phyloP scores from a whole-genome alignment of 371 early-diverging fungal genomes.

The Mortierella sp. region DNA sequence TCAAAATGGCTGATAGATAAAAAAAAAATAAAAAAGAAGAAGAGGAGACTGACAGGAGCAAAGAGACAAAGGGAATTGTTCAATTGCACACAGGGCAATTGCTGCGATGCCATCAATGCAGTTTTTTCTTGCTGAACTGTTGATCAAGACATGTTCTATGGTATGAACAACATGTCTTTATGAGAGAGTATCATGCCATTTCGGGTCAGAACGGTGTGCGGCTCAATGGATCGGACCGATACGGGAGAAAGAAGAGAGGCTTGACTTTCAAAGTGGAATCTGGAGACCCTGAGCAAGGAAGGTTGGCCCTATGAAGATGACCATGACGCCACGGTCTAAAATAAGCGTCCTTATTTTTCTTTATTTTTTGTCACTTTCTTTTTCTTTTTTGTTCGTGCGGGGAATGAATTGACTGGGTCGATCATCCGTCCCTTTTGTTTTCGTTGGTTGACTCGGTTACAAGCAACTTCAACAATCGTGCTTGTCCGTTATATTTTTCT shows the following conservation, averaged over 20 bases:
- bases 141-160: no score
- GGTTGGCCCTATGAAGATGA: neutral
- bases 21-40: neutral
- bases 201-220: neutral
- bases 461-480: no score
- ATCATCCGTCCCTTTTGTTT: conserved; percentile 3
- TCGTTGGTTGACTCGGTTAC: neutral
- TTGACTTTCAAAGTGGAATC: neutral
- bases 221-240: neutral
- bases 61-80: neutral
- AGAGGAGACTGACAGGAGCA: neutral
- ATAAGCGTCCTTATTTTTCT: neutral
- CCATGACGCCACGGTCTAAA: neutral
- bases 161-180: no score
- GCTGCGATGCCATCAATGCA: no score
- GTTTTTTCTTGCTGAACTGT: no score
- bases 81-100: no score
- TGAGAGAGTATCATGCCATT: no score
- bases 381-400: neutral
- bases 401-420: conserved; percentile 11
- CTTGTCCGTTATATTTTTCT: neutral
- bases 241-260: neutral
- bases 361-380: neutral
- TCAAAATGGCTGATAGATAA: neutral
- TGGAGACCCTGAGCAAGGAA: neutral